Base-by-base conservation (phyloP, 2,329 filamentous ascomycete species). In the Lachnellula subtilissima region DNA sequence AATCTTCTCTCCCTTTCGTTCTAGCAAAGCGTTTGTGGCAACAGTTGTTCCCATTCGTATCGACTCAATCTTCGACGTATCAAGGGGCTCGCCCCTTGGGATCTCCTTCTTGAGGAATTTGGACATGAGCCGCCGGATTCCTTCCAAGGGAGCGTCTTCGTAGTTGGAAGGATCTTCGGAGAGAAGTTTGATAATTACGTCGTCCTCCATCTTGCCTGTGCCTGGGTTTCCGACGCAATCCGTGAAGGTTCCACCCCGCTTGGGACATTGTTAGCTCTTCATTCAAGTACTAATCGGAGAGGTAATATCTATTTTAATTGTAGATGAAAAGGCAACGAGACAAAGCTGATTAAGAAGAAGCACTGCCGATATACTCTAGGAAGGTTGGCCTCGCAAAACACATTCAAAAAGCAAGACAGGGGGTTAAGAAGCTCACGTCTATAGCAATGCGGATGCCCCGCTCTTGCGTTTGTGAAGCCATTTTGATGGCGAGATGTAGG, bases 41-140 rank as follows among this genome's bases (percentile, higher is more conserved):
- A 97, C 91, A 0, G 92, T 97, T 1, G 92, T 97, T 46, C 92
- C 92, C 92, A 97, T 97, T 48, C 92, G 87, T 70, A 97, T 96
- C 54, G 88, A 91, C 64, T 94, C 89, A 64, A 97, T 95, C 67
- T 85, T 75, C 17, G 85, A 83, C 1, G 91, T 96, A 71, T 96
- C 91, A 8, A 96, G 76, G 1, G 88, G 77, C 69, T 91, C 78
- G 25, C 90, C 91, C 48, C 91, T 85, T 3, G 89, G 89, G 46
- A 95, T 91, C 4, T 93, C 86, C 56, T 81, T 79, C 53, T 81
- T 79, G 2, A 85, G 83, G 71, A 95, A 95, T 64, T 84, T 85
- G 62, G 86, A 87, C 73, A 96, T 84, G 55, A 96, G 85, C 56
- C 92, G 86, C 15, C 92, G 84, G 69, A 96, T 96, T 28, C 91